Evolutionary conservation across 495 filamentous ascomycete genomes (phyloP).

Genomic region (Pyronema domesticum): DNA sequence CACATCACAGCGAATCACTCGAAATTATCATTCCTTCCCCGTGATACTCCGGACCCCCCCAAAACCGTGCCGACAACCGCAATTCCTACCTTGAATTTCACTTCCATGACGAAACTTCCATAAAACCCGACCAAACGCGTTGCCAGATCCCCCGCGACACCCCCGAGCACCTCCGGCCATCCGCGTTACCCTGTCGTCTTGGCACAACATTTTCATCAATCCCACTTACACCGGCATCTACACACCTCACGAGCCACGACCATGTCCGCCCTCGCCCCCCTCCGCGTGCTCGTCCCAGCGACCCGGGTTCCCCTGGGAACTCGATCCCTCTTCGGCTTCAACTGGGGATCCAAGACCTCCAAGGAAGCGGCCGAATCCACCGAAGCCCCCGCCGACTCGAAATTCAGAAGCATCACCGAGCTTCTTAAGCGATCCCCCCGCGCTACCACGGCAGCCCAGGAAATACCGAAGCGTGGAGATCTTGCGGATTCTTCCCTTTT

Average conservation of each 20-base stretch:
- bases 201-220: not conserved
- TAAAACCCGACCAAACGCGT: too few relatives aligned
- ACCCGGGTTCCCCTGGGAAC: slow-evolving; percentile 1
- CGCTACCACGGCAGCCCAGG: not conserved
- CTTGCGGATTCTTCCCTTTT: slow-evolving; percentile 41
- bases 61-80: too few relatives aligned
- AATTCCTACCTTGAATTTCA: too few relatives aligned
- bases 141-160: not conserved
- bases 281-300: not conserved
- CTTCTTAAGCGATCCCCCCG: slow-evolving; percentile 9
- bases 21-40: too few relatives aligned
- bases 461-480: slow-evolving; percentile 5
- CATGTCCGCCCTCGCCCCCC: not conserved
- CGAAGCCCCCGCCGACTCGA: not conserved
- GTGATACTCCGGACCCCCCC: too few relatives aligned
- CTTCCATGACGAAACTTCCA: too few relatives aligned
- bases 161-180: not conserved
- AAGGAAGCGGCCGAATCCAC: not conserved
- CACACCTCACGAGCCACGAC: not conserved
- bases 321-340: slow-evolving; percentile 12
- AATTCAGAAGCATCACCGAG: not conserved
- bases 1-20: too few relatives aligned
- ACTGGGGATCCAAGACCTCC: not conserved
- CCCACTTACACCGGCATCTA: too few relatives aligned
- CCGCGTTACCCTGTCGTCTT: not conserved